Conservation (phyloP, 768 basidiomycete genomes). For the Tephrocybe sp. region DNA sequence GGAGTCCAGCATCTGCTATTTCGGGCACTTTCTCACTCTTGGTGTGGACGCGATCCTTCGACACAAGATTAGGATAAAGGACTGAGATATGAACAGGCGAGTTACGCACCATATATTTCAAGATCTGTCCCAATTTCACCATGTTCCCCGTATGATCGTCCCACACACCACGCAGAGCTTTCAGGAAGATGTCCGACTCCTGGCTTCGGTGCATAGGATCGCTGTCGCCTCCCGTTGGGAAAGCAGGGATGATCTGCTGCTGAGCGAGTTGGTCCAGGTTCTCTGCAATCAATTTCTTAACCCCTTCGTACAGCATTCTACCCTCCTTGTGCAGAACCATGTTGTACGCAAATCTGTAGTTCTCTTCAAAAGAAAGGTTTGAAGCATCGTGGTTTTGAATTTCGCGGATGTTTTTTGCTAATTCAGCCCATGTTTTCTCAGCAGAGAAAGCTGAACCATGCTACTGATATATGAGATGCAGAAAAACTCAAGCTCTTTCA, state of each 20-base stretch:
- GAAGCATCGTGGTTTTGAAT: conserved; percentile 94
- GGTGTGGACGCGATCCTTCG: conserved; percentile 89
- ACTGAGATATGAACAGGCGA: background rate
- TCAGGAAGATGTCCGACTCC: conserved; percentile 84
- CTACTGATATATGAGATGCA: conserved; percentile 35
- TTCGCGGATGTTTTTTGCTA: conserved; percentile 85
- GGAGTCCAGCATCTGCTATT: conserved; percentile 78
- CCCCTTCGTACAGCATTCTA: conserved; percentile 80
- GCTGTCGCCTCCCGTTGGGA: conserved; percentile 65
- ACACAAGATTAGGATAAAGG: conserved; percentile 7
- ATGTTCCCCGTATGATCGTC: conserved; percentile 90
- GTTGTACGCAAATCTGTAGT: conserved; percentile 22
- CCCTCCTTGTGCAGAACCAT: conserved; percentile 22
- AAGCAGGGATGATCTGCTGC: conserved; percentile 75
- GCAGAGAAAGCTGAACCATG: conserved; percentile 74
- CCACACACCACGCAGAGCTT: conserved; percentile 83
- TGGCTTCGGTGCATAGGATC: conserved; percentile 76
- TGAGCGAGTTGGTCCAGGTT: conserved; percentile 81
- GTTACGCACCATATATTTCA: conserved; percentile 89
- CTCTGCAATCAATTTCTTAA: conserved; percentile 72
- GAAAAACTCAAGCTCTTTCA: background rate
- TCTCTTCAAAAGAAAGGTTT: conserved; percentile 69
- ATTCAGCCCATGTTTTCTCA: conserved; percentile 78
- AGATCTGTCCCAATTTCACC: conserved; percentile 82
- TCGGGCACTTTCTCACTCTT: conserved; percentile 70